Evolutionary conservation across 2,329 filamentous ascomycete species (phyloP).

Genomic region (Phyllosticta citribraziliensis): DNA sequence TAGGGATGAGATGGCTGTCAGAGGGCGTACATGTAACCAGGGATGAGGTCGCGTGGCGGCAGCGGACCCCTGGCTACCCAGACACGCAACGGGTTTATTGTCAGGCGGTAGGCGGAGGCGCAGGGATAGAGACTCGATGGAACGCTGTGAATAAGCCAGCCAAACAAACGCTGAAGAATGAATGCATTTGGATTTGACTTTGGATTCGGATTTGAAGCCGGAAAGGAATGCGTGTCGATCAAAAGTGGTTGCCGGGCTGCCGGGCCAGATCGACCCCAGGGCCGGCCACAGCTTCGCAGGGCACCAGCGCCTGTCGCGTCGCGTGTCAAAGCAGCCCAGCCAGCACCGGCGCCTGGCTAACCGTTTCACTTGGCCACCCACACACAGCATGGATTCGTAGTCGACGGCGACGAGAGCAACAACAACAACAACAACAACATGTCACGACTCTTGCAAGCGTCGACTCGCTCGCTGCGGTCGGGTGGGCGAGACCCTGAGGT

Average conservation of each 20-base stretch:
- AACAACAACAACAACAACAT: neutral
- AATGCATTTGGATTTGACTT: neutral
- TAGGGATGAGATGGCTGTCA: constrained; percentile 8
- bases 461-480: neutral
- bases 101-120: neutral
- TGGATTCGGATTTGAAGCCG: neutral
- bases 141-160: neutral
- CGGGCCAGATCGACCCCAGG: neutral
- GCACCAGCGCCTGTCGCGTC: neutral
- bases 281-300: neutral
- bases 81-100: neutral
- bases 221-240: neutral
- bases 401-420: neutral
- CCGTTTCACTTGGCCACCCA: too few species aligned
- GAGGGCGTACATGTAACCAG: neutral
- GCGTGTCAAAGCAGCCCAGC: neutral
- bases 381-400: too few species aligned
- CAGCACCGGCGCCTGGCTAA: neutral
- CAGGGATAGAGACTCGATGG: neutral
- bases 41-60: neutral
- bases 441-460: neutral
- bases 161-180: neutral
- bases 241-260: neutral
- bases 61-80: neutral
- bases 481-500: neutral